Evolutionary conservation across 441 rosid genomes (phyloP), one percentile per base, ranked within the genome.

Genomic region (Jatropha multifida): DNA sequence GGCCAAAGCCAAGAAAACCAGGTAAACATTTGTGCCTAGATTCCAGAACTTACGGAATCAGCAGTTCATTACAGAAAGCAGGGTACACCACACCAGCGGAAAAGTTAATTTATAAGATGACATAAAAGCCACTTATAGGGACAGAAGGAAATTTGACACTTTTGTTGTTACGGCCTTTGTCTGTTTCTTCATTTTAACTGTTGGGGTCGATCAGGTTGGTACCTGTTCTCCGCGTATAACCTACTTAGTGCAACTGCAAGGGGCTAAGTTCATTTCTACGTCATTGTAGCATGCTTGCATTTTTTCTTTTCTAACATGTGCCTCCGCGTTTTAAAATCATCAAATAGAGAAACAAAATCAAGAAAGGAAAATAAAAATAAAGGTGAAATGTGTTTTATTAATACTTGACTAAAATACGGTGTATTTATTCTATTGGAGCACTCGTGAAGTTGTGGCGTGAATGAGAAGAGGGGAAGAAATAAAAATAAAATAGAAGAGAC

Each of bases 1-100:
- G 66, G 87, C 93, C 65, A 96, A 91, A 85, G 83, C 94, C 46
- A 86, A 84, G 62, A 92, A 90, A 83, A 88, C 92, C 7, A 86
- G 98, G 81, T 94, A 82, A 84, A 14, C 52, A 5, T 0, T 1
- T 68, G 5, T 49, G 56, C 6, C 3, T 1, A 49, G 44, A 20
- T 10, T 0, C 12, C 3, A 32, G 18, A 10, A 58, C 44, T 26
- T 32, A 17, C 2, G 18, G 32, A 49, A 15, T 68, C 0, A 4
- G 26, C 51, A 54, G 26, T 14, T 52, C 41, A 56, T 32, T 27
- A 18, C 12, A 8, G 51, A 23, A 65, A 52, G 67, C 12, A n/a
- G 18, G 59, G 15, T 62, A 61, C 49, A 41, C 4, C 15, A 10
- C 10, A 23, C 46, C 46, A 44, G 48, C 2, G 8, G 46, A 62